phyloP scores from a whole-genome alignment of 2,329 filamentous ascomycete species.

The Coleophoma eucalyptorum region DNA sequence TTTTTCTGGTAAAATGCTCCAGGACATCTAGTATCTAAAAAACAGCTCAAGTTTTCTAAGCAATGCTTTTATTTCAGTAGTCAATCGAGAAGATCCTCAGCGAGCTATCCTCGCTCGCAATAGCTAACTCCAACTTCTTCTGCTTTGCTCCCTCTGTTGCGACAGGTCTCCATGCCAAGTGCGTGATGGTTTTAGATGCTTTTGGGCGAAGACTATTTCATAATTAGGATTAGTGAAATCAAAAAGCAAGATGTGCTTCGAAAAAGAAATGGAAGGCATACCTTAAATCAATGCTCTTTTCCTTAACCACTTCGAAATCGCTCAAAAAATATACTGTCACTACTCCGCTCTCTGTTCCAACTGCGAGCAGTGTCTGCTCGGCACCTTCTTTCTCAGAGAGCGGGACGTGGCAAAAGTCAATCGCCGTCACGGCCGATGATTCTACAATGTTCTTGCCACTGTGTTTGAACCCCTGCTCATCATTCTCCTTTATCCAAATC shows the following conservation, averaged over 20 bases:
- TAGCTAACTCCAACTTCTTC: slow-evolving; percentile 19
- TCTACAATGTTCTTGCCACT: slow-evolving; percentile 39
- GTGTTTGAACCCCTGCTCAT: slow-evolving; percentile 36
- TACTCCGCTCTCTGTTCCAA: slow-evolving; percentile 48
- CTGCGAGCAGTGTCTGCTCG: slow-evolving; percentile 40
- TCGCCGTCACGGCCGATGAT: slow-evolving; percentile 62
- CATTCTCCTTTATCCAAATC: slow-evolving; percentile 50
- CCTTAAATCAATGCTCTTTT: slow-evolving; percentile 13
- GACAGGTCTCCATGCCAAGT: slow-evolving; percentile 65
- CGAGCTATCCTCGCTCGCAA: slow-evolving; percentile 53
- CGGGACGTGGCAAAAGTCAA: slow-evolving; percentile 55
- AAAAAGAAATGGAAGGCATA: slow-evolving; percentile 5
- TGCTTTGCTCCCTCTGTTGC: slow-evolving; percentile 5
- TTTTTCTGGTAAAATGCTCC: too few species aligned
- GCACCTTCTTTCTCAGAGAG: slow-evolving; percentile 17
- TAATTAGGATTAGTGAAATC: background rate
- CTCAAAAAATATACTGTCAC: slow-evolving; percentile 21
- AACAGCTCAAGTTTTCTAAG: background rate
- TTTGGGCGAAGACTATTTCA: slow-evolving; percentile 41
- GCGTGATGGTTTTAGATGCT: slow-evolving; percentile 31
- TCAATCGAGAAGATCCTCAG: slow-evolving; percentile 48
- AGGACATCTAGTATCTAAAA: too few species aligned
- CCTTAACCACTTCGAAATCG: slow-evolving; percentile 13
- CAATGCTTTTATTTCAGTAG: background rate
- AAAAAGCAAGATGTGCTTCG: too few species aligned